Percentiles rank a stretch among this genome's conserved stretches.
Conservation (phyloP, 23 red algal species). For the Gracilariopsis chorda region DNA sequence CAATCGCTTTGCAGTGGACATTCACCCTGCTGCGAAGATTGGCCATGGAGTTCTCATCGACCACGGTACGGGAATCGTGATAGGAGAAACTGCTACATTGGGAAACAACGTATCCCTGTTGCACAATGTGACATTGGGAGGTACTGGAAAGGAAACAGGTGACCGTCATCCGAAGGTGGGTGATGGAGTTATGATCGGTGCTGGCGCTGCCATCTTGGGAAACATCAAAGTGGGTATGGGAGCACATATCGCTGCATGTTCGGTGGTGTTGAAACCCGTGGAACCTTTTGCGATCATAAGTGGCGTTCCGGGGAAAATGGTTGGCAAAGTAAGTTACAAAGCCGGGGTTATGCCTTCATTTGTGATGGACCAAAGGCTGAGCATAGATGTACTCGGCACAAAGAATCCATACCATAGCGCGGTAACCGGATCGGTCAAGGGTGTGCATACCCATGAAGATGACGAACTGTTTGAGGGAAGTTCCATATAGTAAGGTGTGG, state of each 20-base stretch:
- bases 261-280: conserved; percentile 94
- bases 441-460: conserved; percentile 5
- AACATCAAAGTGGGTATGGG: conserved; percentile 91
- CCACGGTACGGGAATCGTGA: conserved; percentile 95
- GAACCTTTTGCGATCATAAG: conserved; percentile 87
- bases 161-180: conserved; percentile 96
- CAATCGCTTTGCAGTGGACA: conserved; percentile 91
- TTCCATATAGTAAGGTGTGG: not conserved
- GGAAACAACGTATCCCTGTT: conserved; percentile 92
- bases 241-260: conserved; percentile 88
- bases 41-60: conserved; percentile 90
- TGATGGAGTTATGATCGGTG: conserved; percentile 95
- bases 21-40: conserved; percentile 95
- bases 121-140: conserved; percentile 98
- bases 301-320: conserved; percentile 91
- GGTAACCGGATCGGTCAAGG: conserved; percentile 62
- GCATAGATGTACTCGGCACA: conserved; percentile 57
- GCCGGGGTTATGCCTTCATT: conserved; percentile 65
- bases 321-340: conserved; percentile 66
- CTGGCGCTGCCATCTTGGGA: conserved; percentile 91
- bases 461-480: conserved; percentile 35
- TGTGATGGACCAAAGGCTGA: conserved; percentile 72
- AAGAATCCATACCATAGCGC: conserved; percentile 61
- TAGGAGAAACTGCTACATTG: conserved; percentile 94
- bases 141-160: conserved; percentile 92